Evolutionary conservation across 805 yeast genomes (phyloP).

Genomic region (Candida montana): DNA sequence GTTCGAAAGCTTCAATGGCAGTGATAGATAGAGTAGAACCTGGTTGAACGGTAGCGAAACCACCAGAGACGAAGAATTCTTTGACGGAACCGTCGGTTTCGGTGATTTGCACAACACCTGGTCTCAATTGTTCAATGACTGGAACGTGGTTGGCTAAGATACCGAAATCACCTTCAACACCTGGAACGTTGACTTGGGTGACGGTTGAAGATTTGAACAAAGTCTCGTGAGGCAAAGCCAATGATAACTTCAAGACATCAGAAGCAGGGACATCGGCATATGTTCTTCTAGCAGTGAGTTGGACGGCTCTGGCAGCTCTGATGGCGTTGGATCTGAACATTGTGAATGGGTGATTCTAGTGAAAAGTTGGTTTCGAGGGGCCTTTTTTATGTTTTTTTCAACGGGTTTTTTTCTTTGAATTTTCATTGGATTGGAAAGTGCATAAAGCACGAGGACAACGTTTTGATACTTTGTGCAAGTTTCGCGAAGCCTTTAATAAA

Average conservation of each 20-base stretch:
- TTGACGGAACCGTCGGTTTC: conserved; percentile 65
- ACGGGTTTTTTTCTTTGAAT: conserved; percentile 5
- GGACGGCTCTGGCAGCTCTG: conserved; percentile 33
- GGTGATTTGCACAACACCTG: conserved; percentile 91
- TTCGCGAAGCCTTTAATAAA: too few relatives aligned
- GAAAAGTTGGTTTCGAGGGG: conserved; percentile 3
- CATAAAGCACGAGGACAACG: neutral
- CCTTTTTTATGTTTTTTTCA: conserved; percentile 1
- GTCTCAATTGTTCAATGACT: conserved; percentile 89
- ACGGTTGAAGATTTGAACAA: conserved; percentile 45
- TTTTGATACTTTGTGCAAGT: neutral
- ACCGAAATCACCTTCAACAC: conserved; percentile 94
- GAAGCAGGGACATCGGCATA: conserved; percentile 81
- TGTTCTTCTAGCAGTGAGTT: conserved; percentile 62
- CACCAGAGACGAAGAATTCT: conserved; percentile 91
- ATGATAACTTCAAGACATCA: conserved; percentile 77
- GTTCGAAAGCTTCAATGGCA: conserved; percentile 92
- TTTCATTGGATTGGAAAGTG: conserved; percentile 10
- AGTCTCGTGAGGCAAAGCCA: conserved; percentile 85
- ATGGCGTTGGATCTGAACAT: conserved; percentile 27
- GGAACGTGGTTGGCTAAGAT: conserved; percentile 97
- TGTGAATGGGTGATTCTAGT: neutral
- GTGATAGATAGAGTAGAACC: conserved; percentile 85
- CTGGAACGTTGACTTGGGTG: conserved; percentile 89
- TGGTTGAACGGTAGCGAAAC: conserved; percentile 94